These are phyloP conservation scores for Primulina eburnea DNA, from an alignment of 257 asterid genomes.

Conservation along the genomic window DNA sequence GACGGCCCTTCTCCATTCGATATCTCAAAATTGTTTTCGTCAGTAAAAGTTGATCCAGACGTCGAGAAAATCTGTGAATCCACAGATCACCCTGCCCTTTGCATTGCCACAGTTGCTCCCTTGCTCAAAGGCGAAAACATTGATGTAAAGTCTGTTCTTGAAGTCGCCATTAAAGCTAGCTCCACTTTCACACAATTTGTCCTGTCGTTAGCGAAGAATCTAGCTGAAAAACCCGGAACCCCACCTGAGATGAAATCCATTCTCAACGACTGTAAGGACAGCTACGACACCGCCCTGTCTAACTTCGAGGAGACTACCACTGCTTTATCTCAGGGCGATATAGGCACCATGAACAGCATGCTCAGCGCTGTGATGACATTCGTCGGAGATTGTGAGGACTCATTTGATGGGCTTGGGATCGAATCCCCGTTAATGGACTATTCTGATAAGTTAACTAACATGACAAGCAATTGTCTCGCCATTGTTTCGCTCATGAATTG, in stretches of 20 bases:
- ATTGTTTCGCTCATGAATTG: constrained; percentile 29
- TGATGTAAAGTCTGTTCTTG: constrained; percentile 24
- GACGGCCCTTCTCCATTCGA: constrained; percentile 10
- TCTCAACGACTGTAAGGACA: constrained; percentile 30
- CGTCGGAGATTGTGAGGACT: constrained; percentile 48
- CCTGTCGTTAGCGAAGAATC: constrained; percentile 15
- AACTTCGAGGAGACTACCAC: constrained; percentile 33
- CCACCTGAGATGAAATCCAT: constrained; percentile 17
- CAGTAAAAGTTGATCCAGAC: constrained; percentile 16
- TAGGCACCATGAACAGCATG: constrained; percentile 46
- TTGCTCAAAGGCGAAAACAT: constrained; percentile 22
- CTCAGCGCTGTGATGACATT: constrained; percentile 50
- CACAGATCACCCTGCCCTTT: constrained; percentile 39
- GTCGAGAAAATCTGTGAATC: constrained; percentile 30
- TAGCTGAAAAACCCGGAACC: constrained; percentile 4
- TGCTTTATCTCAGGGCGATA: constrained; percentile 31
- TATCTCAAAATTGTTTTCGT: constrained; percentile 21
- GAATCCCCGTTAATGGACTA: constrained; percentile 24
- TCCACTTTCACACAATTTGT: constrained; percentile 20
- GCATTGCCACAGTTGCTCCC: constrained; percentile 33
- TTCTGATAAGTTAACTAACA: constrained; percentile 35
- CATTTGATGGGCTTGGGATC: constrained; percentile 7
- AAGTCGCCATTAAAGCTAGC: constrained; percentile 27
- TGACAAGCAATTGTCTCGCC: constrained; percentile 56
- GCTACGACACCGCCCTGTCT: constrained; percentile 24